Evolutionary conservation across 2,329 filamentous ascomycete species (phyloP).

Genomic region (Pseudocercospora cruenta): DNA sequence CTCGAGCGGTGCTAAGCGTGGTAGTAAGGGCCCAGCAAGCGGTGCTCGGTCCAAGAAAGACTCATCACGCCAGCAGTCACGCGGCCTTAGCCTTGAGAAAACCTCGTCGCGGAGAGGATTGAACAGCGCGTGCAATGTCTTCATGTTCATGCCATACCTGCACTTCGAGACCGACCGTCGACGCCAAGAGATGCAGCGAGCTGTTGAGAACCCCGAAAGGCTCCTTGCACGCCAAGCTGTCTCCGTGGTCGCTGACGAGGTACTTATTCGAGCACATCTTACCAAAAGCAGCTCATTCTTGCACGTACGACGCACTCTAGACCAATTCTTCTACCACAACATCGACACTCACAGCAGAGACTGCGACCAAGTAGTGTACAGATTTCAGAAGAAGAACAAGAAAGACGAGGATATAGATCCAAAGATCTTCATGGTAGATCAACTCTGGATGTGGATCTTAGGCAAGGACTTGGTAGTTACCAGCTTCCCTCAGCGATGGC

Average conservation of each 20-base stretch:
- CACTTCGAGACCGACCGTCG: constrained; percentile 64
- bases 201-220: constrained; percentile 45
- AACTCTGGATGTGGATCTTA: constrained; percentile 68
- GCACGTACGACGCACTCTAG: constrained; percentile 65
- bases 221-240: constrained; percentile 12
- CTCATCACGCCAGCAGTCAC: constrained; percentile 13
- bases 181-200: constrained; percentile 57
- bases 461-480: constrained; percentile 63
- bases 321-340: constrained; percentile 69
- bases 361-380: constrained; percentile 66
- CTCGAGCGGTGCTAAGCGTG: constrained; percentile 10
- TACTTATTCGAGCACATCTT: constrained; percentile 32
- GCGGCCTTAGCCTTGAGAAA: constrained; percentile 13
- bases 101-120: constrained; percentile 9
- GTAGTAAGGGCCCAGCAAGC: neutral
- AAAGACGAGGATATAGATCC: constrained; percentile 22
- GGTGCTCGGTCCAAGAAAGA: constrained; percentile 5
- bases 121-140: constrained; percentile 38
- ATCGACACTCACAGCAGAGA: constrained; percentile 64
- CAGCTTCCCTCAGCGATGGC: constrained; percentile 62
- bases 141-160: constrained; percentile 64
- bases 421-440: constrained; percentile 53
- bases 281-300: constrained; percentile 39
- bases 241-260: constrained; percentile 43
- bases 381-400: constrained; percentile 48